Evolutionary conservation across 352 stramenopile genomes (phyloP), one percentile per base, ranked within the genome.

Genomic region (Salisapilia sapeloensis): DNA sequence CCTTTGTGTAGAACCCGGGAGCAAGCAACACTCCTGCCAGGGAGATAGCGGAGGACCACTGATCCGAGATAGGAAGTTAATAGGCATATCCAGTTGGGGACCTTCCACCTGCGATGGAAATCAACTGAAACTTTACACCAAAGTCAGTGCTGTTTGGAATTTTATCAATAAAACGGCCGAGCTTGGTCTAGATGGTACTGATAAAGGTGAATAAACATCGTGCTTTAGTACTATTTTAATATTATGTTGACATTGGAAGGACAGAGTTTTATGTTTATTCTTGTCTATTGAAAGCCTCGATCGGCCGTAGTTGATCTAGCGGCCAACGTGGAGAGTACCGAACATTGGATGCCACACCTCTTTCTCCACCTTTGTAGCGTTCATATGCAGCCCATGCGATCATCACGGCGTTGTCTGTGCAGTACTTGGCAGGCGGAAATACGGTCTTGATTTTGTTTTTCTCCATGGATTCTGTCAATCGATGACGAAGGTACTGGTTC

Each of bases 341-440:
- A 24, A 60, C 57, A 5, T 34, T 38, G 8, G 47, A 29, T 0
- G 57, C 50, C 10, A 86, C 63, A 36, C 56, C 79, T 2, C 71
- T 69, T 44, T 70, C 62, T 16, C 65, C 67, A 3, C 40, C 42
- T 6, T 33, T 24, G 39, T 80, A 65, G 16, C 62, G 52, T 42
- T 92, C 71, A 9, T 87, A 52, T 4, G 84, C 92, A 6, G 92
- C 83, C 92, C 91, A 98, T 2, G 94, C 93, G 29, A 96, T 60
- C 87, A 97, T 96, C 16, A 95, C 89, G 29, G 90, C 94, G 50
- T 99, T 98, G 71, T 99, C 95, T 2, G 94, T 99, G 61, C 95
- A 99, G 26, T 98, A 80, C 41, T 83, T 59, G 13, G 60, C 48
- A 4, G 75, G 69, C 13, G 70, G 62, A 18, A 83, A 72, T 7